A percentile compares a stretch with the other conserved stretches of the same genome.
Conservation (phyloP, 805 yeast species). For the Yamadazyma tumulicola region DNA sequence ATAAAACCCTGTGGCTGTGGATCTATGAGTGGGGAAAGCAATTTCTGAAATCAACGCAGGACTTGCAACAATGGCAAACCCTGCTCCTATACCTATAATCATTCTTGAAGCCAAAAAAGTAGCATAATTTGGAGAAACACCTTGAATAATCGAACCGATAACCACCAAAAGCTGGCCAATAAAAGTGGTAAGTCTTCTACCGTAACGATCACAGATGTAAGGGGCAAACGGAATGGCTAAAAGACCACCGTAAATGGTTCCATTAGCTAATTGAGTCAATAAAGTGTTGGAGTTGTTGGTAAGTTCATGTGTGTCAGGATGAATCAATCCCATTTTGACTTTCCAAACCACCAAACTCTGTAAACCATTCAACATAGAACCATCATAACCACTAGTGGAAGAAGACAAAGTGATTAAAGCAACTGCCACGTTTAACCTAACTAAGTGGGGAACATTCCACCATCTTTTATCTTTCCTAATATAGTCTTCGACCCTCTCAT, state of each 20-base stretch:
- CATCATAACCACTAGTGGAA: slow-evolving; percentile 48
- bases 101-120: slow-evolving; percentile 44
- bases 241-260: slow-evolving; percentile 41
- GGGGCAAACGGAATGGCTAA: slow-evolving; percentile 26
- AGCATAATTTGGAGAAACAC: slow-evolving; percentile 30
- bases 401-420: slow-evolving; percentile 44
- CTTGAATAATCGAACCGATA: slow-evolving; percentile 38
- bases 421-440: slow-evolving; percentile 33
- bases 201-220: slow-evolving; percentile 30
- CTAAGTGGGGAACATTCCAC: slow-evolving; percentile 36
- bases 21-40: slow-evolving; percentile 45
- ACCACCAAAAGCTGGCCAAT: slow-evolving; percentile 24
- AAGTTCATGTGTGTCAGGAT: slow-evolving; percentile 19
- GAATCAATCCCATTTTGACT: slow-evolving; percentile 25
- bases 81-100: slow-evolving; percentile 45
- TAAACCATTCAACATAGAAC: slow-evolving; percentile 48
- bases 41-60: slow-evolving; percentile 52
- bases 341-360: slow-evolving; percentile 44
- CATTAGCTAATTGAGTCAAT: slow-evolving; percentile 41
- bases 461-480: slow-evolving; percentile 21
- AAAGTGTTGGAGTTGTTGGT: slow-evolving; percentile 27
- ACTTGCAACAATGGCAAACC: slow-evolving; percentile 39
- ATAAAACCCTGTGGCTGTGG: slow-evolving; percentile 40
- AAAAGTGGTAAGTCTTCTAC: slow-evolving; percentile 32
- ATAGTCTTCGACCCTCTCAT: slow-evolving; percentile 15